Percentiles rank a stretch among this genome's conserved stretches.
These are phyloP conservation scores for Xylaria intraflava DNA, from an alignment of 495 filamentous ascomycete genomes.

Conservation along the genomic window DNA sequence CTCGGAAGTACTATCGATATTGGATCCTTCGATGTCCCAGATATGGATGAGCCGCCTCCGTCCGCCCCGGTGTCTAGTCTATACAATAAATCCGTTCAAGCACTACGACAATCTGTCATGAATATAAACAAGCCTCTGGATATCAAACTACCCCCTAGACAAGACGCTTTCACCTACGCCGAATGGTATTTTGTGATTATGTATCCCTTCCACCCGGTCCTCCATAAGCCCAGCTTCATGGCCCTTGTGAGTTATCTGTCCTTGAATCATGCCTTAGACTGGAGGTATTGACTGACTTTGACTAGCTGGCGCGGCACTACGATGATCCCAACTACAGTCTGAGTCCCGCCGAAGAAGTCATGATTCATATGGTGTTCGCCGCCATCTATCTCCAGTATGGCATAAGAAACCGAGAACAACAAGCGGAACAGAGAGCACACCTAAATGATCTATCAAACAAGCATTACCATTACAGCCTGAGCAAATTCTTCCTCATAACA, in stretches of 20 bases:
- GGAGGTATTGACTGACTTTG: slow-evolving; percentile 11
- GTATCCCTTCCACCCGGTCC: slow-evolving; percentile 63
- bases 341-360: slow-evolving; percentile 57
- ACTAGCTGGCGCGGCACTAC: slow-evolving; percentile 54
- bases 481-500: slow-evolving; percentile 57
- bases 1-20: slow-evolving; percentile 73
- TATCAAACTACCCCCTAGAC: slow-evolving; percentile 48
- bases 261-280: not conserved
- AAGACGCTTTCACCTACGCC: slow-evolving; percentile 55
- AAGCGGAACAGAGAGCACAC: slow-evolving; percentile 42
- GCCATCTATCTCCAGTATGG: slow-evolving; percentile 70
- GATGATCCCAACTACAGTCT: slow-evolving; percentile 55
- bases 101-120: slow-evolving; percentile 55
- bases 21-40: slow-evolving; percentile 58
- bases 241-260: slow-evolving; percentile 46
- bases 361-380: slow-evolving; percentile 70
- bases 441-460: slow-evolving; percentile 58
- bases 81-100: slow-evolving; percentile 62
- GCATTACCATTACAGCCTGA: slow-evolving; percentile 68
- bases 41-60: slow-evolving; percentile 54
- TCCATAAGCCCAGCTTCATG: slow-evolving; percentile 66
- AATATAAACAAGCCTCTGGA: slow-evolving; percentile 51
- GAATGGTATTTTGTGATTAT: slow-evolving; percentile 67
- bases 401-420: slow-evolving; percentile 49
- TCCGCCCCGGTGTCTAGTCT: slow-evolving; percentile 37